Evolutionary conservation across 139 green algal species (phyloP), one percentile per base, ranked within the genome.

Genomic region (Auxenochlorella pyrenoidosa): DNA sequence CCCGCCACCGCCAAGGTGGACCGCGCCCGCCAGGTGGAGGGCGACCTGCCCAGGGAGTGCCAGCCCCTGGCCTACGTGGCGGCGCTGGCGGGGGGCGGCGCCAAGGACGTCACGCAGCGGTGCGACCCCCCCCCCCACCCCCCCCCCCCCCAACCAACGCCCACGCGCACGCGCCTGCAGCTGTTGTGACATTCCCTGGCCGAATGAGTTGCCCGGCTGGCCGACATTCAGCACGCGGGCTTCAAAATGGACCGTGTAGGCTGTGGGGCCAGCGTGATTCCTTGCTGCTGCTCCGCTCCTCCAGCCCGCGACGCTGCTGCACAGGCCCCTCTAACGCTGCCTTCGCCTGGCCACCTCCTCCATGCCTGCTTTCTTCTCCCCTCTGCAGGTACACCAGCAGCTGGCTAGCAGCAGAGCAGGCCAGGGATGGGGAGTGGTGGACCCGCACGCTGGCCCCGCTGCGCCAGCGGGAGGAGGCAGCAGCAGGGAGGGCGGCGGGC

Each of bases 21-120:
- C 89, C 88, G 83, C 72, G 88, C 60, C 30, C 87, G 72, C 0
- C 85, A 91, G 19, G 89, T 94, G 51, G 91, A 93, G 85, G 65
- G 58, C 0, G 51, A 82, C 44, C 22, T 78, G 13, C 71, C 86
- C 40, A 54, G 36, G 41, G 16, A 78, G 30, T 38, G 51, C n/a
- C 40, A 90, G 28, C 87, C 87, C 36, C 58, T 85, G 95, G 32
- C 85, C 6, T 98, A 97, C 87, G 94, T 96, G 44, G 89, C 94
- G 38, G 95, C 92, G 1, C 95, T 92, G 43, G 82, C 89, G 26
- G 87, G 65, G 2, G 92, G 88, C 15, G 82, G 82, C 30, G 92
- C 93, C 59, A 94, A 94, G 83, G 95, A 98, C 84, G 94, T 97
- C 3, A 97, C 94, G 1, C 68, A 78, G 47, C 87, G 92, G 84